Percentiles rank a stretch among this genome's conserved stretches.
phyloP scores from a whole-genome alignment of 345 rosid genomes.

The Ricinus communis region DNA sequence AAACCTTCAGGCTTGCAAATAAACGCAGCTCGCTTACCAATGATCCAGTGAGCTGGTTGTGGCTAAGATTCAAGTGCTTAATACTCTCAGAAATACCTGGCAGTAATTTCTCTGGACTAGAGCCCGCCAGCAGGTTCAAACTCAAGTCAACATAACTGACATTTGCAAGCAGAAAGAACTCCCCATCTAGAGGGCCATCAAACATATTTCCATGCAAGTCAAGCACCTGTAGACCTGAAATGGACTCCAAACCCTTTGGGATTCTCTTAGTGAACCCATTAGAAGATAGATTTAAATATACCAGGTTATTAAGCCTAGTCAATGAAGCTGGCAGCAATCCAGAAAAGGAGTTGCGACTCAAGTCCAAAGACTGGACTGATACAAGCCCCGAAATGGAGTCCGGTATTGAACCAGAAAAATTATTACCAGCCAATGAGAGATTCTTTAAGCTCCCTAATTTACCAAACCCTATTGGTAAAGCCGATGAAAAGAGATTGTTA shows the following conservation, averaged over 20 bases:
- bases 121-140: constrained; percentile 60
- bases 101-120: constrained; percentile 59
- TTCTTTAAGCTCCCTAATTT: constrained; percentile 62
- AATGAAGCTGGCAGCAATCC: constrained; percentile 64
- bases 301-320: constrained; percentile 57
- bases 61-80: constrained; percentile 72
- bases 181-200: constrained; percentile 73
- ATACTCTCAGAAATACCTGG: constrained; percentile 83
- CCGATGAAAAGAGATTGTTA: constrained; percentile 64
- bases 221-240: constrained; percentile 66
- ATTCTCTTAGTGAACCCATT: constrained; percentile 61
- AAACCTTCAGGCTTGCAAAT: constrained; percentile 69
- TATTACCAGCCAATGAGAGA: constrained; percentile 81
- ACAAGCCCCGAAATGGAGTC: constrained; percentile 63
- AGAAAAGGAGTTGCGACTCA: constrained; percentile 80
- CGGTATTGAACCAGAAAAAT: constrained; percentile 80
- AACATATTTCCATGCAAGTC: constrained; percentile 81
- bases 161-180: constrained; percentile 78
- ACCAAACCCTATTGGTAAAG: constrained; percentile 64
- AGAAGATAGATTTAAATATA: constrained; percentile 69
- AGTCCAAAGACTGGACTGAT: constrained; percentile 77
- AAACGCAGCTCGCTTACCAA: constrained; percentile 57
- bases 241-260: constrained; percentile 73
- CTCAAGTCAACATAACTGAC: constrained; percentile 82
- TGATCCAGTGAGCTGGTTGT: constrained; percentile 83